These are phyloP conservation scores for Strigomonas galati DNA, from an alignment of 208 protist species.

Conservation along the genomic window DNA sequence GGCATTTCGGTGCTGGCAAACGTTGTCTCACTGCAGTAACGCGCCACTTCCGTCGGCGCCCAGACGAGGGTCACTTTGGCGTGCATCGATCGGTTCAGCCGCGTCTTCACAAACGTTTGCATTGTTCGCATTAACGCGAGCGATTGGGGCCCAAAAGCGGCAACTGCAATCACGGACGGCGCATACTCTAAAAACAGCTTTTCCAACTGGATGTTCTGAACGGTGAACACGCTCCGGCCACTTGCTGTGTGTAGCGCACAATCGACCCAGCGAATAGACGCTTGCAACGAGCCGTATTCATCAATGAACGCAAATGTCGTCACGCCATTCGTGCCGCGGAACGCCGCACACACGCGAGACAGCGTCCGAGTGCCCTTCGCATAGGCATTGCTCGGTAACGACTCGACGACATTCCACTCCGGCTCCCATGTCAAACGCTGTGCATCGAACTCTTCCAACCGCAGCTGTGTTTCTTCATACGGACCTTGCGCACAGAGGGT, in stretches of 20 bases:
- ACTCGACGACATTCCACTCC: conserved; percentile 85
- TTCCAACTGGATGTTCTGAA: conserved; percentile 60
- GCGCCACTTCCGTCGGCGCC: conserved; percentile 64
- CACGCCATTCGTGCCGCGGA: conserved; percentile 61
- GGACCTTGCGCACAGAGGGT: conserved; percentile 58
- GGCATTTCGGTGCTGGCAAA: conserved; percentile 51
- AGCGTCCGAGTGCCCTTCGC: background rate
- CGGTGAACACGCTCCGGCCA: conserved; percentile 40
- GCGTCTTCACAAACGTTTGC: conserved; percentile 59
- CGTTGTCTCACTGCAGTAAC: conserved; percentile 48
- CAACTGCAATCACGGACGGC: conserved; percentile 72
- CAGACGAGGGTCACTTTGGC: conserved; percentile 68
- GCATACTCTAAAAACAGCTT: conserved; percentile 53
- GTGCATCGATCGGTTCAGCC: conserved; percentile 30
- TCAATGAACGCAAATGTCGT: conserved; percentile 75
- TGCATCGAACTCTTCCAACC: conserved; percentile 48
- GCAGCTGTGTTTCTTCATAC: conserved; percentile 60
- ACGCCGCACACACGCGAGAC: conserved; percentile 71
- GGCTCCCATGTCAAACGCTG: conserved; percentile 61
- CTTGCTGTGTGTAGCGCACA: conserved; percentile 50
- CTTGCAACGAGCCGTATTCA: conserved; percentile 64
- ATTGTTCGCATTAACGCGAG: conserved; percentile 57
- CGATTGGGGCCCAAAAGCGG: conserved; percentile 38
- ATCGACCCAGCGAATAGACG: conserved; percentile 67
- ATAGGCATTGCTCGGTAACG: conserved; percentile 14